Evolutionary conservation across 2,329 filamentous ascomycete species (phyloP), one percentile per base, ranked within the genome.

Genomic region (Ophiostoma ips): DNA sequence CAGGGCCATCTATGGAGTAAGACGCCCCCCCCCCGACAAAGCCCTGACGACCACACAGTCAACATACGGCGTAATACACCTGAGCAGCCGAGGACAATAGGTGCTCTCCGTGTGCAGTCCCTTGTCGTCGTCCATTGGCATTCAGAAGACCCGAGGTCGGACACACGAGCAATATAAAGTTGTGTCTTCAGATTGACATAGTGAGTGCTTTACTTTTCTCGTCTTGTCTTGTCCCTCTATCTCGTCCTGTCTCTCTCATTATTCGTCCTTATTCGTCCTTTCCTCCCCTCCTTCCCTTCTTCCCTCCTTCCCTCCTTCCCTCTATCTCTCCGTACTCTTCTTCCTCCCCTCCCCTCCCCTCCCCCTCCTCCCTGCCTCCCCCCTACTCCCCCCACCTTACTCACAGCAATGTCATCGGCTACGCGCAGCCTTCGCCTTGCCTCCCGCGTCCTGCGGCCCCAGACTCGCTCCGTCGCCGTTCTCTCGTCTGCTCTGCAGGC

Each of bases 391-490:
- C 44, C 48, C 44, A 50, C 47, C 24, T n/a, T 46, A 40, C 53
- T 55, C 46, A 55, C 55, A 55, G 51, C 48, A 48, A 77, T 77
- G 74, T 76, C 73, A 64, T 69, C 70, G 62, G 69, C 72, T 64
- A 69, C 68, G 60, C 72, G 73, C 60, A 71, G 70, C 63, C 64
- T 78, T 58, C 71, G 73, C 60, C 68, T 72, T 58, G 73, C 71
- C 55, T 71, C 74, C 58, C 73, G 68, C 68, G 71, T 73, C 59
- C 63, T 76, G 63, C 71, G 71, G 59, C 63, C 71, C 60, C 67
- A 68, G 63, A 54, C 60, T 62, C 55, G 61, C 62, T 59, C 63
- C 49, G 46, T 33, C 40, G 49, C 52, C 41, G 41, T 49, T 34
- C 49, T 53, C 49, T 47, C 52, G 35, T 51, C 52, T 16, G 49